Evolutionary conservation across 306 rosid species (phyloP).

Genomic region (Cucumis hystrix): DNA sequence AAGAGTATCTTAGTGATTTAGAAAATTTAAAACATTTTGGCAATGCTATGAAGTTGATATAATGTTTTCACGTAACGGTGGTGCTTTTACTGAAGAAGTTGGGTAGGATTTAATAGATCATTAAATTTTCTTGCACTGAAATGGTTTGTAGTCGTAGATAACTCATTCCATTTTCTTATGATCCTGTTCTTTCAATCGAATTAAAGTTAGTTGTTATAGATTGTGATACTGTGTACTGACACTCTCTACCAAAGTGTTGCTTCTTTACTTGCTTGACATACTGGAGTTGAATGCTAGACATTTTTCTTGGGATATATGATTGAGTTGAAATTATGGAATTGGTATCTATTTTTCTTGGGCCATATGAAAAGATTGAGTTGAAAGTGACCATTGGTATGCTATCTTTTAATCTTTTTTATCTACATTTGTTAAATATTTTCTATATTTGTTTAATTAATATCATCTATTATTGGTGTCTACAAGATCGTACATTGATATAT

Average conservation of each 20-base stretch:
- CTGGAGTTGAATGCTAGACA: too few species aligned
- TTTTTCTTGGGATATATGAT: not conserved
- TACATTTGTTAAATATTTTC: too few species aligned
- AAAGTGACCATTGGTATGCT: not conserved
- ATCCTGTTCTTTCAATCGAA: not conserved
- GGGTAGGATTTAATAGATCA: slow-evolving; percentile 33
- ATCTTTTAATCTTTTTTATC: too few species aligned
- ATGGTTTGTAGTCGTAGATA: not conserved
- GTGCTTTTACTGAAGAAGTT: slow-evolving; percentile 86
- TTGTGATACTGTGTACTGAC: not conserved
- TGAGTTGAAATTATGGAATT: not conserved
- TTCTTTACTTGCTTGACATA: not conserved
- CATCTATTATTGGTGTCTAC: too few species aligned
- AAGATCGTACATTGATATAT: too few species aligned
- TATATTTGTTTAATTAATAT: too few species aligned
- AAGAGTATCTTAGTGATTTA: too few species aligned
- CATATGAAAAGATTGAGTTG: not conserved
- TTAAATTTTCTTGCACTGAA: not conserved
- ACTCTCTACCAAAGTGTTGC: not conserved
- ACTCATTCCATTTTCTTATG: not conserved
- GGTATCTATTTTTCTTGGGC: not conserved
- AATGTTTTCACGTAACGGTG: slow-evolving; percentile 34
- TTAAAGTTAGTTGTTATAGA: not conserved
- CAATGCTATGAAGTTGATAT: too few species aligned
- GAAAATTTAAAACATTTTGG: too few species aligned